Base-by-base conservation (phyloP, 1,139 yeast genomes). In the Yamadazyma atmosphaerica region DNA sequence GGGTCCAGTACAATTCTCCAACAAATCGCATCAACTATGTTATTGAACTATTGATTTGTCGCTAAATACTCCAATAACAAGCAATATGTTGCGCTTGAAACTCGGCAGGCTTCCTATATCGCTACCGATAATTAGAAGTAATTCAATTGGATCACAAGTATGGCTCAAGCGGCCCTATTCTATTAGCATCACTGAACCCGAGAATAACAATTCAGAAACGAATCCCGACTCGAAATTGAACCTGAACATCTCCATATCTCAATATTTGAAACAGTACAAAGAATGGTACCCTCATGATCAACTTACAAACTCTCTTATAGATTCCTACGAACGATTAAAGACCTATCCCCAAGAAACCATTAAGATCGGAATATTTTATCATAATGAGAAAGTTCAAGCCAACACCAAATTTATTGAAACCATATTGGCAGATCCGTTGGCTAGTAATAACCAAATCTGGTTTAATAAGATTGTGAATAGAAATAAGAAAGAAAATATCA, bases 351-450 rank as follows among this genome's bases (percentile, higher is more conserved):
- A 49, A 25, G 49, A 49, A 29, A 36, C 43, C 11, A 45, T 50
- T 3, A 57, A 54, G 33, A 53, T 70, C 9, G 77, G 75, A 0
- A 36, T 72, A 2, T 35, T 65, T 2, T 63, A 63, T 34, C 60
- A 54, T 15, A 55, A 59, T 40, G 54, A 53, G 6, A 36, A 35
- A 3, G 41, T 51, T 5, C 51, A 52, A 24, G 29, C 35, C 6
- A 42, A 44, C 1, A 61, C 72, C 15, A 64, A 52, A 44, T 34
- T 72, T 4, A 36, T 72, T 3, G 75, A 70, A 37, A 45, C 61
- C 0, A 44, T 72, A 3, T 50, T 72, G 26, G 68, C 76, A 1
- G 77, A 72, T 42, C 77, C 77, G 2, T 56, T 72, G 40, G 60
- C 77, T 6, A 54, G 55, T 5, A 53, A 53, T 10, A 67, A 62